phyloP scores from a whole-genome alignment of 257 asterid genomes.

The Osmanthus fragrans region DNA sequence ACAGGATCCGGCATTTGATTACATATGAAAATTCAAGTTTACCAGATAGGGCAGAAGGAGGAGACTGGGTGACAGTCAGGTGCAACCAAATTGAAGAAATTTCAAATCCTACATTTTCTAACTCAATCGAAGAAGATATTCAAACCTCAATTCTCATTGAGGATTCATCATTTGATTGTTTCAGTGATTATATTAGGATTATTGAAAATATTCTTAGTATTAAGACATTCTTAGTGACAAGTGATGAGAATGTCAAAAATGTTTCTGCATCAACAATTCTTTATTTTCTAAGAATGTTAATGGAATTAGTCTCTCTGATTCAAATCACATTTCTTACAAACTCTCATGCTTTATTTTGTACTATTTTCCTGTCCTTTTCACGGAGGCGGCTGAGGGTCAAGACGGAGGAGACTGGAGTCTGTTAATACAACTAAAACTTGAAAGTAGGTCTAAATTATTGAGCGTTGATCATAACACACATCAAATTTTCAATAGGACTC shows the following conservation, averaged over 20 bases:
- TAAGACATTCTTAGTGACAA: background rate
- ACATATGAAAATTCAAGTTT: no score
- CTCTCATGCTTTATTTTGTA: background rate
- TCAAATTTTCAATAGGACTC: background rate
- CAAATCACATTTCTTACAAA: constrained; percentile 5
- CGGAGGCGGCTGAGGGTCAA: background rate
- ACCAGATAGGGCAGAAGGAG: no score
- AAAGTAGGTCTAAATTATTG: background rate
- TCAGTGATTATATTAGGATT: constrained; percentile 29
- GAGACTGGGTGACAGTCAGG: constrained; percentile 69
- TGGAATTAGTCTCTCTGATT: constrained; percentile 25
- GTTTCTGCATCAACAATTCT: constrained; percentile 24
- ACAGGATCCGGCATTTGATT: no score
- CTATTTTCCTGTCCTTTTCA: background rate
- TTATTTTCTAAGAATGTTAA: constrained; percentile 26
- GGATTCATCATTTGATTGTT: constrained; percentile 33
- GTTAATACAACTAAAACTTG: background rate
- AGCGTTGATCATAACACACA: background rate
- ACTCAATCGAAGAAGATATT: constrained; percentile 29
- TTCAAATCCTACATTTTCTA: background rate
- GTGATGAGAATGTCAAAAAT: constrained; percentile 1
- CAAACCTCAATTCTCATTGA: constrained; percentile 24
- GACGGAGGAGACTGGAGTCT: constrained; percentile 15
- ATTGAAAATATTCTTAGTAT: background rate
- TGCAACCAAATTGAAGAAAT: no score